Evolutionary conservation across 2,329 filamentous ascomycete genomes (phyloP).

Genomic region (Cordyceps tenuipes): DNA sequence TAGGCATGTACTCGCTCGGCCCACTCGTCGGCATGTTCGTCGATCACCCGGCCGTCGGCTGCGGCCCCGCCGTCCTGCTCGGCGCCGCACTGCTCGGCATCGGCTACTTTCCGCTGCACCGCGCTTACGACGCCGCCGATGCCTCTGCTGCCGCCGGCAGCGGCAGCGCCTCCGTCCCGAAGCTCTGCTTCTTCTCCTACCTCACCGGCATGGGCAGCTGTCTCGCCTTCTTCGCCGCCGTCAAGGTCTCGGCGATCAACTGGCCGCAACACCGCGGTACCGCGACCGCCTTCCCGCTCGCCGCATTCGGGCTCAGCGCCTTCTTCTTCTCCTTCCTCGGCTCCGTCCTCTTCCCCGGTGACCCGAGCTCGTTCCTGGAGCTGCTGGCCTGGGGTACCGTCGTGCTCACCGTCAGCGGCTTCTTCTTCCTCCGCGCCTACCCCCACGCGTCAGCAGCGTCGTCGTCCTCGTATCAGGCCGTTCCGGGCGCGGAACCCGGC

Average conservation of each 20-base stretch:
- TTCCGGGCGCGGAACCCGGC: constrained; percentile 32
- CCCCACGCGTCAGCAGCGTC: constrained; percentile 33
- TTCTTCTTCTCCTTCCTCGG: constrained; percentile 89
- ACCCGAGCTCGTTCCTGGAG: constrained; percentile 73
- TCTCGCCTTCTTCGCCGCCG: constrained; percentile 77
- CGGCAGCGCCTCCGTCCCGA: constrained; percentile 38
- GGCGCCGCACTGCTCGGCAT: constrained; percentile 64
- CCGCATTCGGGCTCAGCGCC: constrained; percentile 88
- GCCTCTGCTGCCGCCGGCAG: constrained; percentile 31
- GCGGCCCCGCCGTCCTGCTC: constrained; percentile 66
- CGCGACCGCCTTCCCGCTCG: constrained; percentile 85
- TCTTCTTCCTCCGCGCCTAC: constrained; percentile 77
- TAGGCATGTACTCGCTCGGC: constrained; percentile 90
- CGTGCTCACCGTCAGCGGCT: constrained; percentile 62
- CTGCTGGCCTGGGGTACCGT: constrained; percentile 75
- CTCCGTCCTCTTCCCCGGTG: constrained; percentile 68
- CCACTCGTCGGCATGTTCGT: constrained; percentile 85
- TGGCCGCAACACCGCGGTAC: constrained; percentile 88
- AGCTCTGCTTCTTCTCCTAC: constrained; percentile 75
- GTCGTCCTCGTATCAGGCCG: constrained; percentile 46
- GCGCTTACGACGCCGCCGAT: constrained; percentile 63
- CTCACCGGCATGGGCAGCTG: constrained; percentile 84
- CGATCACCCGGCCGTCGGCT: constrained; percentile 59
- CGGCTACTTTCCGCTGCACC: constrained; percentile 81
- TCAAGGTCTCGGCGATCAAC: constrained; percentile 83